A percentile compares a stretch with the other conserved stretches of the same genome.
These are phyloP conservation scores for Rhinocladiella similis DNA, from an alignment of 2,329 filamentous ascomycete genomes.

Conservation along the genomic window DNA sequence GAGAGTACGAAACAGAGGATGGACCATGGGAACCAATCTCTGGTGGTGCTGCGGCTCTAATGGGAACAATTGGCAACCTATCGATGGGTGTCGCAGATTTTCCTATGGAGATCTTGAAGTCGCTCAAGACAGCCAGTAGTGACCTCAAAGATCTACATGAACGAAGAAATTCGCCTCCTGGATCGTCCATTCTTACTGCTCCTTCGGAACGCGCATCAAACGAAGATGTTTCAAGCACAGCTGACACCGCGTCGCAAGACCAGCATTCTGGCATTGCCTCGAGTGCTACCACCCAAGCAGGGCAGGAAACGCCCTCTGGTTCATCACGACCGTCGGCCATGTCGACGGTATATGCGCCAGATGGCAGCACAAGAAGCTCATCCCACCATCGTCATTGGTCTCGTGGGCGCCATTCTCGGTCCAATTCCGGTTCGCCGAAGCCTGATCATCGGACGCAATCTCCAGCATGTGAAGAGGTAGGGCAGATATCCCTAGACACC, in stretches of 20 bases:
- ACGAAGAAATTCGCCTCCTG: slow-evolving; percentile 11
- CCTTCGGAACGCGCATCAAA: slow-evolving; percentile 3
- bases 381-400: slow-evolving; percentile 14
- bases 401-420: slow-evolving; percentile 26
- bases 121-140: slow-evolving; percentile 30
- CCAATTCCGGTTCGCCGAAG: slow-evolving; percentile 16
- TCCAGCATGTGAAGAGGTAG: slow-evolving; percentile 27
- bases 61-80: slow-evolving; percentile 80
- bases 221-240: slow-evolving; percentile 6
- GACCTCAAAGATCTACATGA: slow-evolving; percentile 29
- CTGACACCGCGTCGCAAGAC: neutral
- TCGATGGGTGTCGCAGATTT: slow-evolving; percentile 80
- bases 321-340: slow-evolving; percentile 19
- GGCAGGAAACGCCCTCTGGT: neutral
- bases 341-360: slow-evolving; percentile 17
- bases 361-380: slow-evolving; percentile 12
- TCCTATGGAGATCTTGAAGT: slow-evolving; percentile 56
- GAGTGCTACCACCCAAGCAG: neutral
- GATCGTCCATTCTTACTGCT: slow-evolving; percentile 6
- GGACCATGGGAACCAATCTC: slow-evolving; percentile 79
- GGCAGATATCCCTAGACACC: slow-evolving; percentile 53
- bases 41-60: slow-evolving; percentile 71
- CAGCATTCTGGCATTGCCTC: neutral
- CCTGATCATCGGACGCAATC: slow-evolving; percentile 14
- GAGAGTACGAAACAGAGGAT: slow-evolving; percentile 74